Evolutionary conservation across 1,139 yeast species (phyloP).

Genomic region (Yamadazyma buinensis): DNA sequence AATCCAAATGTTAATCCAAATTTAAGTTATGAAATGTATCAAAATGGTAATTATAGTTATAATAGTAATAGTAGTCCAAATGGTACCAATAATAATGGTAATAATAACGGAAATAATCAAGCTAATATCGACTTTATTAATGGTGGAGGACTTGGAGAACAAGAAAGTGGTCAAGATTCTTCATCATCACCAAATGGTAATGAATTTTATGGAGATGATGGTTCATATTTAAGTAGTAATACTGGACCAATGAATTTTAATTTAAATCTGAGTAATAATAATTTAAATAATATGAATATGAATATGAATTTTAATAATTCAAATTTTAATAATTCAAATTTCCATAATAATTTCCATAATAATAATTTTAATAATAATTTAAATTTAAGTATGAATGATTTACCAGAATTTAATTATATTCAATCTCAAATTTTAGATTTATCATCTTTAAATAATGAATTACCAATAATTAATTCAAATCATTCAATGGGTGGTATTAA

Average conservation of each 20-base stretch:
- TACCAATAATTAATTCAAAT: constrained; percentile 1
- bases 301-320: constrained; percentile 5
- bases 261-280: constrained; percentile 4
- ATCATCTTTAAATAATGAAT: constrained; percentile 2
- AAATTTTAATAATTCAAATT: constrained; percentile 3
- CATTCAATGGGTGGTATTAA: not conserved
- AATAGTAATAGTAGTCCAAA: not conserved
- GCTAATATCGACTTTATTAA: not conserved
- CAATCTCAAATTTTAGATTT: constrained; percentile 1
- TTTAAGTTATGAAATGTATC: constrained; percentile 11
- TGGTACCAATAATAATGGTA: too few relatives aligned
- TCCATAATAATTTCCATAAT: constrained; percentile 1
- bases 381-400: too few relatives aligned
- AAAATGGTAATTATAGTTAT: constrained; percentile 4
- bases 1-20: constrained; percentile 11
- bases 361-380: not conserved
- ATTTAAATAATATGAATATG: constrained; percentile 4
- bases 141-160: constrained; percentile 1
- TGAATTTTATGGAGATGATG: constrained; percentile 25
- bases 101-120: not conserved
- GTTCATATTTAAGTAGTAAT: constrained; percentile 17
- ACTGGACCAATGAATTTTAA: constrained; percentile 5
- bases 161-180: constrained; percentile 1
- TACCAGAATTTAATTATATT: not conserved
- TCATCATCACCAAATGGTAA: constrained; percentile 16